phyloP scores from a whole-genome alignment of 805 yeast species.

The Candida pseudoglaebosa region DNA sequence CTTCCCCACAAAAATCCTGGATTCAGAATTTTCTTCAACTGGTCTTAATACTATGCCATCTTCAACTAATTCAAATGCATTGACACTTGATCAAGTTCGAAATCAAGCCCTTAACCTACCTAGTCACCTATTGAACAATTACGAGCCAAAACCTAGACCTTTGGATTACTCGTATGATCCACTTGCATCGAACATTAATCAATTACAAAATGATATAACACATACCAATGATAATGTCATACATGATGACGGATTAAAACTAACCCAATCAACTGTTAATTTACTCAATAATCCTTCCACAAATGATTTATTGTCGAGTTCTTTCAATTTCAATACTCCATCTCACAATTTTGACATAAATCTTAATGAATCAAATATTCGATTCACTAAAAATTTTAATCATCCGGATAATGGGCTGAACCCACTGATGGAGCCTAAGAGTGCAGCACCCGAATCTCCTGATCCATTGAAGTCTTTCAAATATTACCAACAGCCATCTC shows the following conservation, averaged over 20 bases:
- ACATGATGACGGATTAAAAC: neutral
- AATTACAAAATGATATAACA: neutral
- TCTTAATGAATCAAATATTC: neutral
- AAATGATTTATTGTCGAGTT: neutral
- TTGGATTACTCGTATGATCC: neutral
- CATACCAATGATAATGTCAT: too few relatives aligned
- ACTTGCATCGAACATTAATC: neutral
- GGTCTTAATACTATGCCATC: too few relatives aligned
- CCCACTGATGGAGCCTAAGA: neutral
- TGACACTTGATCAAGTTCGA: too few relatives aligned
- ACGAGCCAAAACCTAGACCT: neutral
- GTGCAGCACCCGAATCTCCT: neutral
- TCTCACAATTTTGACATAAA: neutral
- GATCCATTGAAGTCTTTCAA: conserved; percentile 5
- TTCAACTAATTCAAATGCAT: too few relatives aligned
- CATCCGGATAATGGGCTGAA: neutral
- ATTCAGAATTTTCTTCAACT: too few relatives aligned
- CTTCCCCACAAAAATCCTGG: too few relatives aligned
- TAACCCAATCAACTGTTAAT: neutral
- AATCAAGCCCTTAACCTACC: too few relatives aligned
- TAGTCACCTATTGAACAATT: neutral
- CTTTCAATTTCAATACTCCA: neutral
- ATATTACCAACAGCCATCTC: conserved; percentile 2
- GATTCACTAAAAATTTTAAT: neutral
- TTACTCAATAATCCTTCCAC: neutral